Evolutionary conservation across 2,329 filamentous ascomycete species (phyloP).

Genomic region (Polytolypa hystricis): DNA sequence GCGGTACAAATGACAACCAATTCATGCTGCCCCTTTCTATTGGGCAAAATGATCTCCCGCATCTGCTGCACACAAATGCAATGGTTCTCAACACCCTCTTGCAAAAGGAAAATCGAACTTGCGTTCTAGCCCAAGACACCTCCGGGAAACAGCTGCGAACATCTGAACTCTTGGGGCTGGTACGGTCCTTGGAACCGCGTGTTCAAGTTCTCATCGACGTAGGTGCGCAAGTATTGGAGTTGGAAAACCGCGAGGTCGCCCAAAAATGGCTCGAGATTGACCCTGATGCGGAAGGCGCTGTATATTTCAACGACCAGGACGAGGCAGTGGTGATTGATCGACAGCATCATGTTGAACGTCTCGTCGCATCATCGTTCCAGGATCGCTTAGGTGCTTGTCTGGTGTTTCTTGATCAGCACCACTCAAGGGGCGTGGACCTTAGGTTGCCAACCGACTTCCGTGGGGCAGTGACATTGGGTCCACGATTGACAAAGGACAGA

Average conservation of each 20-base stretch:
- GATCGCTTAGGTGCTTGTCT: conserved; percentile 46
- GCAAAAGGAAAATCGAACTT: conserved; percentile 33
- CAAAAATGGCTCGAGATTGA: conserved; percentile 35
- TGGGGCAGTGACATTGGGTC: conserved; percentile 54
- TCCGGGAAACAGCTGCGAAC: conserved; percentile 21
- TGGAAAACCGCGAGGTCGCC: conserved; percentile 43
- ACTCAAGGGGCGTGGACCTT: conserved; percentile 56
- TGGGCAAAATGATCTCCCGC: conserved; percentile 40
- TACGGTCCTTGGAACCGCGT: conserved; percentile 27
- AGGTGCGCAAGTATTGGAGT: conserved; percentile 53
- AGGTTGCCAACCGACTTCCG: conserved; percentile 44
- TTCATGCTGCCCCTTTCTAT: conserved; percentile 44
- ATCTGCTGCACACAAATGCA: conserved; percentile 52
- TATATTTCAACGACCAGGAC: conserved; percentile 39
- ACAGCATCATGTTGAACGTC: conserved; percentile 1
- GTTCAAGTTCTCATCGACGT: conserved; percentile 53
- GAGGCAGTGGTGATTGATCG: conserved; percentile 3
- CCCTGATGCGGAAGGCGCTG: conserved; percentile 29
- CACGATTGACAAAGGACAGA: conserved; percentile 52
- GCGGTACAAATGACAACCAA: conserved; percentile 52
- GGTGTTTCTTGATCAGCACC: conserved; percentile 55
- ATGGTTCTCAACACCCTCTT: conserved; percentile 48
- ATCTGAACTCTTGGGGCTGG: conserved; percentile 31
- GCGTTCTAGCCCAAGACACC: conserved; percentile 9
- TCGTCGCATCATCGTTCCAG: conserved; percentile 47